Percentiles rank a stretch among this genome's conserved stretches.
These are phyloP conservation scores for Nemophila menziesii DNA, from an alignment of 257 asterid species.

Conservation along the genomic window DNA sequence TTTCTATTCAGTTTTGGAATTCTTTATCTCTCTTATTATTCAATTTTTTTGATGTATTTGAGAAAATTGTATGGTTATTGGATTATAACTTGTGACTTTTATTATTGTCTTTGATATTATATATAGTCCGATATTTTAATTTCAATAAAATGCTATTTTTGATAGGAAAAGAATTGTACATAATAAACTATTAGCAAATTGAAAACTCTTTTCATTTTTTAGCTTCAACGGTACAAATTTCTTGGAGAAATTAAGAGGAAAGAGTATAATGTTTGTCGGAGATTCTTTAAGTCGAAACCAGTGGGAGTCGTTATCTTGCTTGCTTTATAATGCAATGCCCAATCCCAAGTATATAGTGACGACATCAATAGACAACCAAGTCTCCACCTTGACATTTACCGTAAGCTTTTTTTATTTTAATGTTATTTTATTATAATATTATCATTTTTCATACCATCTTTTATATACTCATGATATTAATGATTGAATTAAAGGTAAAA, in stretches of 20 bases:
- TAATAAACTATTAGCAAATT: neutral
- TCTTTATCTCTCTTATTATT: too few species aligned
- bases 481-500: too few species aligned
- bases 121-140: too few species aligned
- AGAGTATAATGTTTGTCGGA: slow-evolving; percentile 65
- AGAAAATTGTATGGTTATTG: too few species aligned
- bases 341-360: slow-evolving; percentile 17
- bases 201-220: neutral
- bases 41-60: too few species aligned
- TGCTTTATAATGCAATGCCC: slow-evolving; percentile 44
- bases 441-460: neutral
- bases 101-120: too few species aligned
- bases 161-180: neutral
- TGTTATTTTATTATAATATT: too few species aligned
- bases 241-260: slow-evolving; percentile 33
- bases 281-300: slow-evolving; percentile 63
- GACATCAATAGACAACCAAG: slow-evolving; percentile 11
- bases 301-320: slow-evolving; percentile 47
- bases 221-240: slow-evolving; percentile 50
- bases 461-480: too few species aligned
- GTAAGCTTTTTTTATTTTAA: too few species aligned
- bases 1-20: too few species aligned
- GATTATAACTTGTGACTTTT: too few species aligned
- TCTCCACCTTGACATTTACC: slow-evolving; percentile 38
- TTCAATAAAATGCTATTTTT: neutral